Evolutionary conservation across 371 early-diverging fungal species (phyloP).

Genomic region (Umbelopsis sp.): DNA sequence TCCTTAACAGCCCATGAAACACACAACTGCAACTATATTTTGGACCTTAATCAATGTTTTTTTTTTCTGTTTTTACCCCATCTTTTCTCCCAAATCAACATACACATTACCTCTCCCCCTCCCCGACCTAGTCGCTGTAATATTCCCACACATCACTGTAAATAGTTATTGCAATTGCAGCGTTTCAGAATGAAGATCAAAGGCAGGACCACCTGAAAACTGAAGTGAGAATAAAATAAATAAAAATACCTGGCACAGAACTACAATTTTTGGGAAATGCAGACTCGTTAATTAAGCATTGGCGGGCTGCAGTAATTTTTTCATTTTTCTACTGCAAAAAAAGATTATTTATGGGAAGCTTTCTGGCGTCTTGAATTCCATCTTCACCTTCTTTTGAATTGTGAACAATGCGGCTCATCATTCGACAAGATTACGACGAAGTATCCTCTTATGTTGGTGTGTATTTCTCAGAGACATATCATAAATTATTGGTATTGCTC

Average conservation of each 20-base stretch:
- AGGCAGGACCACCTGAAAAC: not conserved
- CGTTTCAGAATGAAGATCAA: not conserved
- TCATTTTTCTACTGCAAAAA: not conserved
- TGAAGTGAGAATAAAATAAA: not conserved
- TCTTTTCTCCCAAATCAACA: not conserved
- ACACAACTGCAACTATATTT: not conserved
- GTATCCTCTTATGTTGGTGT: constrained; percentile 51
- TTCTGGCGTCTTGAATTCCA: not conserved
- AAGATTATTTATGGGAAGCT: constrained; percentile 7
- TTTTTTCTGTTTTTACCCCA: not conserved
- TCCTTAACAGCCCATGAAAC: constrained; percentile 21
- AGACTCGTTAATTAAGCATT: not conserved
- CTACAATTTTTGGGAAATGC: not conserved
- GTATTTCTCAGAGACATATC: not conserved
- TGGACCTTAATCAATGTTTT: not conserved
- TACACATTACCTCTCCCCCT: not conserved
- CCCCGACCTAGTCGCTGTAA: not conserved
- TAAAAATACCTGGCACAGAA: not conserved
- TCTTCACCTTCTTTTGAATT: not conserved
- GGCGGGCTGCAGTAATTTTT: too few species aligned
- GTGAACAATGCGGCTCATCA: constrained; percentile 59
- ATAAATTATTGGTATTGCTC: not conserved
- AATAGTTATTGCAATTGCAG: constrained; percentile 3
- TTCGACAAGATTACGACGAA: constrained; percentile 60
- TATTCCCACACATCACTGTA: constrained; percentile 5